phyloP scores from a whole-genome alignment of 495 filamentous ascomycete species.

The Hypoxylon subgilvum region DNA sequence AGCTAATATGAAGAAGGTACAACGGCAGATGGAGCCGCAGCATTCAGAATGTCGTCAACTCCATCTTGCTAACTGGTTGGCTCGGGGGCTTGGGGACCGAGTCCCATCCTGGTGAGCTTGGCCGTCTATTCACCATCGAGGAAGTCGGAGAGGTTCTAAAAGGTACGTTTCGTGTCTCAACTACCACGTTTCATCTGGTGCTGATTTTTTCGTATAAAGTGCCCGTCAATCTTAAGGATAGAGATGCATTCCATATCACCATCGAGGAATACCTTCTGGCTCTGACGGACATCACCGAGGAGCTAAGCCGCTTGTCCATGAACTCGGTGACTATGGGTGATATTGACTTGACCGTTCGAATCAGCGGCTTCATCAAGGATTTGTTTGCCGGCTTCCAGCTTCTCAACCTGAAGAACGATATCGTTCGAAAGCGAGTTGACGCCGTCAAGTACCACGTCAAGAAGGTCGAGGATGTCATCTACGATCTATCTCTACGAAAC shows the following conservation, averaged over 20 bases:
- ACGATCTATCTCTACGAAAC: slow-evolving; percentile 87
- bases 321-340: slow-evolving; percentile 95
- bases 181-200: background rate
- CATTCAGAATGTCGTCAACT: slow-evolving; percentile 79
- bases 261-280: slow-evolving; percentile 96
- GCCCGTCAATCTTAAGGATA: slow-evolving; percentile 90
- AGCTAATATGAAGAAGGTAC: slow-evolving; percentile 55
- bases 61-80: slow-evolving; percentile 77
- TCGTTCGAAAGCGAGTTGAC: slow-evolving; percentile 83
- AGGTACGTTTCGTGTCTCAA: slow-evolving; percentile 58
- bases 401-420: slow-evolving; percentile 95
- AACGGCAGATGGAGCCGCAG: slow-evolving; percentile 84
- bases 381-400: slow-evolving; percentile 95
- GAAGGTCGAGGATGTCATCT: slow-evolving; percentile 97
- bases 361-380: slow-evolving; percentile 93
- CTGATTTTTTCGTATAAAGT: slow-evolving; percentile 57
- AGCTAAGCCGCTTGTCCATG: slow-evolving; percentile 88
- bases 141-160: slow-evolving; percentile 78
- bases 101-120: slow-evolving; percentile 49
- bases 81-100: slow-evolving; percentile 65
- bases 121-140: slow-evolving; percentile 82
- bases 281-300: slow-evolving; percentile 84
- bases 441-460: slow-evolving; percentile 97
- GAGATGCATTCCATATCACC: slow-evolving; percentile 90
- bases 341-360: slow-evolving; percentile 78